phyloP scores from a whole-genome alignment of 139 green algal species.

The Diplosphaera chodatii region DNA sequence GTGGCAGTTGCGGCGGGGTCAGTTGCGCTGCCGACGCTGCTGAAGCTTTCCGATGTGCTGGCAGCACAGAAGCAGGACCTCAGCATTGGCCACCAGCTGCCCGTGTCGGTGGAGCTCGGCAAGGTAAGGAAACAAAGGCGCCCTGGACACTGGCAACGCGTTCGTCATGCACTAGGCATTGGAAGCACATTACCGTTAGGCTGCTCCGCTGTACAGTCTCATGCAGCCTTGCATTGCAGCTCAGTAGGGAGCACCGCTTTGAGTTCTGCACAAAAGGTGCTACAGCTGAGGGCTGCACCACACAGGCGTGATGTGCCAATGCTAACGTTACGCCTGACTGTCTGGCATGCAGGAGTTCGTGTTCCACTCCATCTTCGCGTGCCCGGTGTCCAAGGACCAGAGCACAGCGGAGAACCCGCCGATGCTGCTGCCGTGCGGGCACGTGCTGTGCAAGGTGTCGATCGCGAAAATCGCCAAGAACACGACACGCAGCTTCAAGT shows the following conservation, averaged over 20 bases:
- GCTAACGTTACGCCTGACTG: too few relatives aligned
- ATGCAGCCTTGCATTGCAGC: too few relatives aligned
- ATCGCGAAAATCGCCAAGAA: conserved; percentile 77
- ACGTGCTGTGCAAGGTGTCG: conserved; percentile 80
- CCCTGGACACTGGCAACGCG: too few relatives aligned
- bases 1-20: conserved; percentile 71
- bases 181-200: too few relatives aligned
- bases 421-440: conserved; percentile 88
- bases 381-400: conserved; percentile 84
- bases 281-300: too few relatives aligned
- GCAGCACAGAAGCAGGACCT: conserved; percentile 27
- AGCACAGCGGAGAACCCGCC: conserved; percentile 77
- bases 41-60: conserved; percentile 79
- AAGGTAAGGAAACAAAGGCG: too few relatives aligned
- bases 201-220: too few relatives aligned
- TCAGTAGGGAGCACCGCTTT: too few relatives aligned
- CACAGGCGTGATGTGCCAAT: too few relatives aligned
- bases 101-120: conserved; percentile 85
- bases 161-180: too few relatives aligned
- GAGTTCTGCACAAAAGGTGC: too few relatives aligned
- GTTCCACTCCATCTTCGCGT: conserved; percentile 90
- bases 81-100: conserved; percentile 57
- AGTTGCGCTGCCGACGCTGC: conserved; percentile 74
- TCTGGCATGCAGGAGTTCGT: conserved; percentile 60
- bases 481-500: conserved; percentile 78